Evolutionary conservation across 1,284 basidiomycete genomes (phyloP), one percentile per base, ranked within the genome.

Genomic region (Moesziomyces globuligerus): DNA sequence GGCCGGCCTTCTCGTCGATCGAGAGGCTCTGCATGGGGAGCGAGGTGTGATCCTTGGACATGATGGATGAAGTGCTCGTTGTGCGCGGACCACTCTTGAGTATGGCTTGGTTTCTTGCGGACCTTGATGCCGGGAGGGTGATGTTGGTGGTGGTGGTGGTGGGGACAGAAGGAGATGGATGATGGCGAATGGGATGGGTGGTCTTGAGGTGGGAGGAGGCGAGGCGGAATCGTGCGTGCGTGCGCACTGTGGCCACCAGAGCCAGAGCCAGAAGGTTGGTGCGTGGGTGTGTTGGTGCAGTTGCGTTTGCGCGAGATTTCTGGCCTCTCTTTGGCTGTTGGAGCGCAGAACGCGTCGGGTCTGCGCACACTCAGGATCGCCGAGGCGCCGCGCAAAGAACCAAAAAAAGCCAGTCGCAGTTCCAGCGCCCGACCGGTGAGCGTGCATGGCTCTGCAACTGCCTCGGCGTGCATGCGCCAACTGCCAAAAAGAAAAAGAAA

Each of bases 1-100:
- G 76, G 39, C 59, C 62, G n/a, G 61, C 59, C 67, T 79, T 79
- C 62, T 79, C 77, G 51, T 79, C 77, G 48, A 77, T 59, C 28
- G 66, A 72, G 46, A 72, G 60, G 57, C 65, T 73, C 60, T 75
- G 74, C 72, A 78, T 76, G 18, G 75, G 73, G 32, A 77, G 73
- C 25, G 73, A 45, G 23, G 67, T 78, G 65, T 78, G 76, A 48
- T 77, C 64, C 56, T 77, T 76, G 45, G 76, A 70, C 76, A 77
- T 78, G 34, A 21, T 69, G 43, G 37, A n/a, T 10, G 40, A 37
- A 7, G 17, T 29, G 23, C 1, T 17, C 3, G 20, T 29, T 4
- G 17, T 15, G 36, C 25, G 44, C 43, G 2, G 34, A 38, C n/a
- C n/a, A n/a, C n/a, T n/a, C n/a, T n/a, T n/a, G n/a, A n/a, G n/a